These are phyloP conservation scores for Boletus tylopilopsis DNA, from an alignment of 768 basidiomycete genomes.

Conservation along the genomic window DNA sequence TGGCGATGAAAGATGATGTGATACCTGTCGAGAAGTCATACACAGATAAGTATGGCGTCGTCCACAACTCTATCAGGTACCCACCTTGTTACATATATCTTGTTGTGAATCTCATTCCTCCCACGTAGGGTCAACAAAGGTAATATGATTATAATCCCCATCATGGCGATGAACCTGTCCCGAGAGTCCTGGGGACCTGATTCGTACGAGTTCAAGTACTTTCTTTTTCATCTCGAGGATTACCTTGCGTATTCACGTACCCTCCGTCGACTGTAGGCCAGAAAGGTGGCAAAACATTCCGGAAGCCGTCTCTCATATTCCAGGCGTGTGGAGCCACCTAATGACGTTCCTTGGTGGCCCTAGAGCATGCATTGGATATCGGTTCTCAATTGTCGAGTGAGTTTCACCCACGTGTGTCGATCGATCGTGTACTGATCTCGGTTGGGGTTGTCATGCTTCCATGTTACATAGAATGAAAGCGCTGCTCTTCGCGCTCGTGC, in stretches of 20 bases:
- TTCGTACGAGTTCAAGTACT: constrained; percentile 55
- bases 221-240: neutral
- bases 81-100: neutral
- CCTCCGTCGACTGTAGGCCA: too few relatives aligned
- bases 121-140: constrained; percentile 39
- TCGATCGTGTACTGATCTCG: neutral
- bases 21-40: constrained; percentile 47
- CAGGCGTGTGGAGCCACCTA: constrained; percentile 59
- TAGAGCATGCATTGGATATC: constrained; percentile 64
- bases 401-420: constrained; percentile 17
- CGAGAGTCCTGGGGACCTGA: constrained; percentile 61
- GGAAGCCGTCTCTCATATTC: constrained; percentile 41
- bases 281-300: constrained; percentile 59
- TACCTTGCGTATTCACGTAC: too few relatives aligned
- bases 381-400: constrained; percentile 59
- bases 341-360: constrained; percentile 64
- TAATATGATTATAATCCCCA: constrained; percentile 46
- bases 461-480: constrained; percentile 5
- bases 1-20: constrained; percentile 50
- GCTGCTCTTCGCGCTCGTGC: constrained; percentile 6
- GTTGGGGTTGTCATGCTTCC: too few relatives aligned
- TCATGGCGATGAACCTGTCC: constrained; percentile 49
- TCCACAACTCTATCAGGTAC: constrained; percentile 39
- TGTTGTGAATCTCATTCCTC: too few relatives aligned
- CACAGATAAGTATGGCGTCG: constrained; percentile 39